These are phyloP conservation scores for Ogataea degrootiae DNA, from an alignment of 805 yeast genomes.

Conservation along the genomic window DNA sequence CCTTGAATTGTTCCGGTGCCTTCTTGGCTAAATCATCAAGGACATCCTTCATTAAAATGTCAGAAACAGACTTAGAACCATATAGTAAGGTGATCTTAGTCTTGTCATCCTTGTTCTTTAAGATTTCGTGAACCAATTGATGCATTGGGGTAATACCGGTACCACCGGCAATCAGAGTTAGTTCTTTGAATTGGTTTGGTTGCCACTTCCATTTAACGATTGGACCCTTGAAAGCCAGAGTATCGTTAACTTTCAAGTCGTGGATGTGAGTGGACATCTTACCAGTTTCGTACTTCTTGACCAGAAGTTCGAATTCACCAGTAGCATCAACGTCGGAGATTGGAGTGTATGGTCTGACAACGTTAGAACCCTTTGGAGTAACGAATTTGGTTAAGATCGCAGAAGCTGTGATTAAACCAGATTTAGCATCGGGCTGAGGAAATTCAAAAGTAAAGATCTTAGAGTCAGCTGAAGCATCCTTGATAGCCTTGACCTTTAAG, in stretches of 20 bases:
- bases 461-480: constrained; percentile 56
- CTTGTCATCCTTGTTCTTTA: constrained; percentile 77
- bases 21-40: constrained; percentile 62
- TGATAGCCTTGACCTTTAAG: constrained; percentile 46
- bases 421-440: constrained; percentile 56
- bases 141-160: constrained; percentile 83
- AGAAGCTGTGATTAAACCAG: constrained; percentile 80
- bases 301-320: constrained; percentile 74
- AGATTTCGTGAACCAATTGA: constrained; percentile 76
- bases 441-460: constrained; percentile 68
- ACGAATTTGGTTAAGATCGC: constrained; percentile 75
- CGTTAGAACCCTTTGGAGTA: constrained; percentile 79
- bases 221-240: constrained; percentile 91
- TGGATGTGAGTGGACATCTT: constrained; percentile 74
- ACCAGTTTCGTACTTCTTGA: constrained; percentile 90
- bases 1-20: constrained; percentile 72
- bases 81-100: constrained; percentile 81
- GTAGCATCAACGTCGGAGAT: constrained; percentile 59
- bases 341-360: constrained; percentile 89
- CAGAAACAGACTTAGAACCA: constrained; percentile 74
- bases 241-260: constrained; percentile 69
- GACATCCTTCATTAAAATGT: constrained; percentile 75
- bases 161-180: constrained; percentile 91
- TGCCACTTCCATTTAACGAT: constrained; percentile 86
- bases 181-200: constrained; percentile 75